Percentiles rank a stretch among this genome's conserved stretches.
Evolutionary conservation across 2,329 filamentous ascomycete genomes (phyloP).

Genomic region (Monosporascus sp.): DNA sequence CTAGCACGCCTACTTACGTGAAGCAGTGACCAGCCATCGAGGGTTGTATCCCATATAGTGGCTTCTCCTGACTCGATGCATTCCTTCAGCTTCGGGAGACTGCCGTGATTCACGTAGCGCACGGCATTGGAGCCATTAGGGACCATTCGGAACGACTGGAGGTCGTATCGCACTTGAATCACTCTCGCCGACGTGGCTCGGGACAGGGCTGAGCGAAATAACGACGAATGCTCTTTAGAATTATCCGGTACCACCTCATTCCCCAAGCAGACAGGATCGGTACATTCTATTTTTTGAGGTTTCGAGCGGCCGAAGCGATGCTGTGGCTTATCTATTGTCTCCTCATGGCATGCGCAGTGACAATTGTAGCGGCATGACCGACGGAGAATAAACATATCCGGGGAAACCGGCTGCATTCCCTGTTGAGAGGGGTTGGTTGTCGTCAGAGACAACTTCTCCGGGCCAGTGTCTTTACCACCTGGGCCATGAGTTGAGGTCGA

Average conservation of each 20-base stretch:
- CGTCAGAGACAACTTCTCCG: too few species aligned
- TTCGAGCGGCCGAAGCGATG: too few species aligned
- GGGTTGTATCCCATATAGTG: not conserved
- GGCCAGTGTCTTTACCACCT: too few species aligned
- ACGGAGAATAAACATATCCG: not conserved
- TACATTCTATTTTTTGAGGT: too few species aligned
- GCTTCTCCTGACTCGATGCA: constrained; percentile 1
- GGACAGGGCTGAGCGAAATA: not conserved
- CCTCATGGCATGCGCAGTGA: not conserved
- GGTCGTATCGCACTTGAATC: not conserved
- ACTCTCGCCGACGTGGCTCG: not conserved
- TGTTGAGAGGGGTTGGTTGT: too few species aligned
- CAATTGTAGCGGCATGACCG: not conserved
- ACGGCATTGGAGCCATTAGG: not conserved
- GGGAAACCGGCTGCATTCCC: not conserved
- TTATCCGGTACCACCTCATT: not conserved
- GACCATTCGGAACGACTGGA: not conserved
- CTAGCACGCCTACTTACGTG: not conserved
- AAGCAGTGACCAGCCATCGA: not conserved
- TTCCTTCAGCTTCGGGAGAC: not conserved
- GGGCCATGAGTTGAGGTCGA: too few species aligned
- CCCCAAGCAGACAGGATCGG: too few species aligned
- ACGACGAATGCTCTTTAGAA: not conserved
- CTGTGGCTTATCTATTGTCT: not conserved
- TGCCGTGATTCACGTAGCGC: not conserved